Conservation (phyloP, 2,329 filamentous ascomycete species). For the Ceratocystis cubensis region DNA sequence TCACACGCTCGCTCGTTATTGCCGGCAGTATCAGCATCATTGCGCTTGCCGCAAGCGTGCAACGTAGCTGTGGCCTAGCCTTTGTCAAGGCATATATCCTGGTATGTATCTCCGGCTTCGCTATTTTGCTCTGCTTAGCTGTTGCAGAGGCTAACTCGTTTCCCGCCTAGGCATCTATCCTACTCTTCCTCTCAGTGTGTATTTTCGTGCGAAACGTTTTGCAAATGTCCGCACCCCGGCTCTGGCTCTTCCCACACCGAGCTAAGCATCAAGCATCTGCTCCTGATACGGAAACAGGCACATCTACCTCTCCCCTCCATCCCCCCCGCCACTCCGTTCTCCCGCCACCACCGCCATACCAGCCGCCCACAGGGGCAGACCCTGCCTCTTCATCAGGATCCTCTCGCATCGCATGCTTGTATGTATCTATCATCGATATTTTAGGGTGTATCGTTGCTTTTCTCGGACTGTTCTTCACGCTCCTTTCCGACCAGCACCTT, state of each 20-base stretch:
- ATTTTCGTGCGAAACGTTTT: conserved; percentile 4
- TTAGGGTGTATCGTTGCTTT: conserved; percentile 2
- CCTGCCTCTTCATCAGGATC: not conserved
- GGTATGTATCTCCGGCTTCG: conserved; percentile 1
- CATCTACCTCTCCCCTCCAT: not conserved
- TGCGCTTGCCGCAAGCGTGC: conserved; percentile 4
- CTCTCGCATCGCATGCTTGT: not conserved
- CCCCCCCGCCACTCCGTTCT: not conserved
- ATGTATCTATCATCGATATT: conserved; percentile 4
- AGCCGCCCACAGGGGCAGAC: not conserved
- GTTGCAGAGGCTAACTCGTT: not conserved
- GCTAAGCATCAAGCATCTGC: not conserved
- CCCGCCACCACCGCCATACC: not conserved
- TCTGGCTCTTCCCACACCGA: not conserved
- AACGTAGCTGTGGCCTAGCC: conserved; percentile 2
- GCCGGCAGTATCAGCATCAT: conserved; percentile 9
- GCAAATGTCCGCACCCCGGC: not conserved
- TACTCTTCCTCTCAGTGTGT: conserved; percentile 1
- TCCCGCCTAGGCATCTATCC: not conserved
- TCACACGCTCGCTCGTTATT: conserved; percentile 11
- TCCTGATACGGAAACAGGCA: not conserved
- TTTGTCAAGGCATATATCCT: conserved; percentile 13
- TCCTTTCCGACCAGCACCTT: conserved; percentile 7
- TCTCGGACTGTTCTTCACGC: conserved; percentile 10
- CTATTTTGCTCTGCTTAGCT: not conserved